Evolutionary conservation across 2,329 filamentous ascomycete genomes (phyloP).

Genomic region (Aspergillus uvarum): DNA sequence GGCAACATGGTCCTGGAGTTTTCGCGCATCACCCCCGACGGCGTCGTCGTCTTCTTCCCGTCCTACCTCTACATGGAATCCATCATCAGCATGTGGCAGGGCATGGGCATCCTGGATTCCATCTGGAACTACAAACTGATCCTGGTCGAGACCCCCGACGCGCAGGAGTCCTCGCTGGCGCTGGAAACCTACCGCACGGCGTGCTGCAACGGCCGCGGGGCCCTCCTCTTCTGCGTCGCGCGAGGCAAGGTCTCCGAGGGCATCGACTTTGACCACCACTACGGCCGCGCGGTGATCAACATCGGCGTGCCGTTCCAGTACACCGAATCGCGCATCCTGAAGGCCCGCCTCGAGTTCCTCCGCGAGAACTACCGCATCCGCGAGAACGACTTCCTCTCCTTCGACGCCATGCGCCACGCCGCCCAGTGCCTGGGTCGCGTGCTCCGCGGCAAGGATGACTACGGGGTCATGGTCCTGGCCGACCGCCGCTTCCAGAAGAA

Average conservation of each 20-base stretch:
- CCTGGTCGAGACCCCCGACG: slow-evolving; percentile 93
- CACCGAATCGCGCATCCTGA: slow-evolving; percentile 94
- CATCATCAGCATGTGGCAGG: slow-evolving; percentile 99
- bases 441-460: slow-evolving; percentile 93
- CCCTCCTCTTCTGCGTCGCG: slow-evolving; percentile 89
- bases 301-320: slow-evolving; percentile 99
- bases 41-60: slow-evolving; percentile 98
- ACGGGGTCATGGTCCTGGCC: slow-evolving; percentile 98
- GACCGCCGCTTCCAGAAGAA: slow-evolving; percentile 94
- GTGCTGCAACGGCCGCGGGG: slow-evolving; percentile 93
- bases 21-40: slow-evolving; percentile 91
- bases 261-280: slow-evolving; percentile 99
- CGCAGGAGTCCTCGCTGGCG: slow-evolving; percentile 92
- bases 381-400: slow-evolving; percentile 96
- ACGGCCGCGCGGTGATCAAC: slow-evolving; percentile 90
- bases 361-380: slow-evolving; percentile 94
- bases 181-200: slow-evolving; percentile 96
- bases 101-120: slow-evolving; percentile 94
- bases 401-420: slow-evolving; percentile 98
- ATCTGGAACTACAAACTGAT: slow-evolving; percentile 99
- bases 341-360: slow-evolving; percentile 92
- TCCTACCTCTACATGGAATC: slow-evolving; percentile 99
- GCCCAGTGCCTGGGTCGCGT: slow-evolving; percentile 95
- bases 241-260: slow-evolving; percentile 97
- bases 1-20: slow-evolving; percentile 92